These are phyloP conservation scores for Teratosphaeria nubilosa DNA, from an alignment of 2,329 filamentous ascomycete species.

Conservation along the genomic window DNA sequence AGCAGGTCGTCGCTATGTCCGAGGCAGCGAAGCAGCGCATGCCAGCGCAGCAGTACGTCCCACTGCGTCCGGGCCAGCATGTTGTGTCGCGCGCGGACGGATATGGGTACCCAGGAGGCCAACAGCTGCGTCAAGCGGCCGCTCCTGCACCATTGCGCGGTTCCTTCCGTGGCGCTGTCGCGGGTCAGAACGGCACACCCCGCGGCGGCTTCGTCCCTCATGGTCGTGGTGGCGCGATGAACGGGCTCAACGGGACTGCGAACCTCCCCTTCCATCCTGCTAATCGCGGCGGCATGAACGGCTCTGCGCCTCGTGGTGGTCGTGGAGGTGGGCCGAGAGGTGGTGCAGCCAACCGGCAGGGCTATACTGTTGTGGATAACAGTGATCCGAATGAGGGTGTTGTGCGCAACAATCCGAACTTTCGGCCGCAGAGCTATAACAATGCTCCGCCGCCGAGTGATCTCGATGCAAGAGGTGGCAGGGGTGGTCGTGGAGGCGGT, in stretches of 20 bases:
- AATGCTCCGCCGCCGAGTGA: slow-evolving; percentile 49
- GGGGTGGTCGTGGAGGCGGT: slow-evolving; percentile 12
- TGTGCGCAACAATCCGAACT: slow-evolving; percentile 45
- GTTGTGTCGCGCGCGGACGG: slow-evolving; percentile 21
- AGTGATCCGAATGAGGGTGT: slow-evolving; percentile 44
- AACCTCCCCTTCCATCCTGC: slow-evolving; percentile 30
- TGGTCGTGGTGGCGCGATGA: slow-evolving; percentile 27
- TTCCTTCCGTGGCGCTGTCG: slow-evolving; percentile 48
- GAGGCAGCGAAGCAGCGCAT: slow-evolving; percentile 21
- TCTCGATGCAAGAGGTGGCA: slow-evolving; percentile 34
- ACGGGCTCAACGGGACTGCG: slow-evolving; percentile 7
- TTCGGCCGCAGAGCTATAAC: slow-evolving; percentile 44
- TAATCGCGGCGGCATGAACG: slow-evolving; percentile 12
- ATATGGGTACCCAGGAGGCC: slow-evolving; percentile 46
- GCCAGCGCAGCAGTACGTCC: slow-evolving; percentile 15
- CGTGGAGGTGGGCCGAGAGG: slow-evolving; percentile 24
- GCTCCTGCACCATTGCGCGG: slow-evolving; percentile 49
- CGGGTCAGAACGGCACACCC: slow-evolving; percentile 32
- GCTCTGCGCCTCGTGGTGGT: slow-evolving; percentile 30
- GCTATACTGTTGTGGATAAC: slow-evolving; percentile 39
- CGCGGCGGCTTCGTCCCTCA: slow-evolving; percentile 17
- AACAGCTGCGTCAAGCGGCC: slow-evolving; percentile 49
- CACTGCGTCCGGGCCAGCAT: slow-evolving; percentile 17
- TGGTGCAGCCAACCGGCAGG: slow-evolving; percentile 27
- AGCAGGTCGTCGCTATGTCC: slow-evolving; percentile 61